Conservation (phyloP, 1,284 basidiomycete genomes). For the Calocybe gambosa region DNA sequence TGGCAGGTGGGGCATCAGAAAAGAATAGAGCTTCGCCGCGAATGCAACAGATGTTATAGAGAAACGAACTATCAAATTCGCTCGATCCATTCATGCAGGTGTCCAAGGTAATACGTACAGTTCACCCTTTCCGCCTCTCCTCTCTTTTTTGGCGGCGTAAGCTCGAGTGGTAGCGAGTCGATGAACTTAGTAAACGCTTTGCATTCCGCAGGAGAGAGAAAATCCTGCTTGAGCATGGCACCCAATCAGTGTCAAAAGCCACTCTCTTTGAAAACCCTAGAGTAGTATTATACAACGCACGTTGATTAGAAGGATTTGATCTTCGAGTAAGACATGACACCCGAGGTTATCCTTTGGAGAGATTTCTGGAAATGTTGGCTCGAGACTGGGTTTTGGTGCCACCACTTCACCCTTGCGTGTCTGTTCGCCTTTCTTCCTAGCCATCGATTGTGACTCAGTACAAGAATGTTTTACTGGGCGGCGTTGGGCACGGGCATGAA, state of each 20-base stretch:
- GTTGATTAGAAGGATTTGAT: conserved; percentile 63
- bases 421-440: conserved; percentile 12
- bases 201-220: conserved; percentile 58
- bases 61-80: conserved; percentile 45
- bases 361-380: conserved; percentile 27
- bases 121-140: conserved; percentile 76
- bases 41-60: conserved; percentile 58
- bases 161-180: conserved; percentile 54
- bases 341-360: conserved; percentile 38
- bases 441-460: conserved; percentile 5
- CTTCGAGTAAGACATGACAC: conserved; percentile 44
- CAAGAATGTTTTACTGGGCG: too few relatives aligned
- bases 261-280: too few relatives aligned
- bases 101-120: conserved; percentile 32
- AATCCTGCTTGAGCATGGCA: conserved; percentile 31
- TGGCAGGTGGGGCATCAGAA: conserved; percentile 57
- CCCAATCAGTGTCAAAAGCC: not conserved
- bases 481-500: too few relatives aligned
- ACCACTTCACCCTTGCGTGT: not conserved
- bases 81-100: not conserved
- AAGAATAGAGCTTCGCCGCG: conserved; percentile 45
- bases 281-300: conserved; percentile 32
- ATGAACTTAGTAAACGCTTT: conserved; percentile 59
- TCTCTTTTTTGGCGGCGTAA: conserved; percentile 66
- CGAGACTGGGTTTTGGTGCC: not conserved